These are phyloP conservation scores for Metschnikowia lachancei DNA, from an alignment of 805 yeast species.

Conservation along the genomic window DNA sequence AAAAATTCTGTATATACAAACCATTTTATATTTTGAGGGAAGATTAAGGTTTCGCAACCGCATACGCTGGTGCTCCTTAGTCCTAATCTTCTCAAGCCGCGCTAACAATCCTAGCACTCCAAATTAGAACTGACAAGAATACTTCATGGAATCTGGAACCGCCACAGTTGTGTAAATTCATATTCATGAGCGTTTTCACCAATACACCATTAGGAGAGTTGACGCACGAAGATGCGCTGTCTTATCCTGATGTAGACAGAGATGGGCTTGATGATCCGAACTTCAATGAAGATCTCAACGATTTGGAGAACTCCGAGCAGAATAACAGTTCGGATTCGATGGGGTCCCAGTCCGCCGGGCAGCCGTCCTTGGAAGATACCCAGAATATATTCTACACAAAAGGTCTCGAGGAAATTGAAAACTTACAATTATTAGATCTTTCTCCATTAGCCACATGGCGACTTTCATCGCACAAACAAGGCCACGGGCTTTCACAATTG, in stretches of 20 bases:
- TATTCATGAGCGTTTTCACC: conserved; percentile 4
- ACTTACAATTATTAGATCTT: conserved; percentile 63
- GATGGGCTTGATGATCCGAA: conserved; percentile 1
- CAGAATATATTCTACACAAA: conserved; percentile 39
- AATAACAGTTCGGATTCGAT: conserved; percentile 8
- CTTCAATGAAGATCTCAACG: conserved; percentile 1
- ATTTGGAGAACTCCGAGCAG: conserved; percentile 8
- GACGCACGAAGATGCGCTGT: conserved; percentile 8
- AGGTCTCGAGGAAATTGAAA: conserved; percentile 57
- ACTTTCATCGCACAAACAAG: conserved; percentile 71
- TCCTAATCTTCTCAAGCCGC: not conserved
- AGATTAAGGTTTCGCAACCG: not conserved
- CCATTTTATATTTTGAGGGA: not conserved
- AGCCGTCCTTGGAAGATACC: conserved; percentile 40
- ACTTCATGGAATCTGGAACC: not conserved
- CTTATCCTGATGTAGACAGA: conserved; percentile 7
- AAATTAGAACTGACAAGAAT: too few species aligned
- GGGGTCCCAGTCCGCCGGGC: conserved; percentile 10
- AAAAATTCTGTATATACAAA: too few species aligned
- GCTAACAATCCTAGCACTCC: not conserved
- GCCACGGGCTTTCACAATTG: conserved; percentile 67
- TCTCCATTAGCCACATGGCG: conserved; percentile 84
- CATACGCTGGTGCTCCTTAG: not conserved
- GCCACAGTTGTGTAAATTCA: not conserved
- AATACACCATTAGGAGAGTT: conserved; percentile 4